A percentile compares a stretch with the other conserved stretches of the same genome.
Conservation (phyloP, 208 protist species). For the Crithidia expoeki region DNA sequence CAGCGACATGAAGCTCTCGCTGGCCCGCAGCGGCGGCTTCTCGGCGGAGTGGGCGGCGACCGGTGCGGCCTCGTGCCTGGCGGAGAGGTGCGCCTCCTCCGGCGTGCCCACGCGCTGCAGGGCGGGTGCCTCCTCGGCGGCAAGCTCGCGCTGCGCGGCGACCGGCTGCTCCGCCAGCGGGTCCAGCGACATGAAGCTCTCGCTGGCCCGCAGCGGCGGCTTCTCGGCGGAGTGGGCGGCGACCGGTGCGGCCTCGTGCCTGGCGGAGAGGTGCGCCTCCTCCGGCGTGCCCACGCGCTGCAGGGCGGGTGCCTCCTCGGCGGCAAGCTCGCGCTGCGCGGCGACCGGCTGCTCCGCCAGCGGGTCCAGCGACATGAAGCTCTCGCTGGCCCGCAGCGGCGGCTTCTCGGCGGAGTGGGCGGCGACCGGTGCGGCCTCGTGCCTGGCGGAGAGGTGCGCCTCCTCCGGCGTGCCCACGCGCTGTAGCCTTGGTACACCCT, state of each 20-base stretch:
- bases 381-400: constrained; percentile 16
- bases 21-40: not conserved
- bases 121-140: not conserved
- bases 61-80: not conserved
- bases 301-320: not conserved
- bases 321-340: not conserved
- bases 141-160: not conserved
- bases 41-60: not conserved
- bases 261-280: not conserved
- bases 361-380: constrained; percentile 21
- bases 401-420: not conserved
- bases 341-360: not conserved
- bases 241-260: not conserved
- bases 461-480: constrained; percentile 1
- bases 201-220: constrained; percentile 1
- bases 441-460: not conserved
- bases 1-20: constrained; percentile 28
- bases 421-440: not conserved
- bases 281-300: not conserved
- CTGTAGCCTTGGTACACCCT: not conserved
- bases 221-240: not conserved
- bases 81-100: not conserved
- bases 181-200: constrained; percentile 30
- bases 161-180: not conserved
- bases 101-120: not conserved